These are phyloP conservation scores for Neospermospora avenae DNA, from an alignment of 2,329 filamentous ascomycete genomes.

Conservation along the genomic window DNA sequence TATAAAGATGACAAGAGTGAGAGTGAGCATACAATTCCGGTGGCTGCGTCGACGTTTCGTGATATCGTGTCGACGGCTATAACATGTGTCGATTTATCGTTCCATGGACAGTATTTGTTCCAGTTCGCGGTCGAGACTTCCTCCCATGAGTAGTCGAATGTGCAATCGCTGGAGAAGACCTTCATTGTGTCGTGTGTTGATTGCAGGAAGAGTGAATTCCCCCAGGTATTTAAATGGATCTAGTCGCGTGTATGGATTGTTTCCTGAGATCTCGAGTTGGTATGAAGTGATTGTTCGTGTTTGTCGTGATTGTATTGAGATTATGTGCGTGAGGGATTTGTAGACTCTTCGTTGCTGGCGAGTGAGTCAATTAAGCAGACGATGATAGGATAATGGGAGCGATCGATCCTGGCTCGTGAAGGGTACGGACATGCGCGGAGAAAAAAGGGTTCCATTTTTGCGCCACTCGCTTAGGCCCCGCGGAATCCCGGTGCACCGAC, in stretches of 20 bases:
- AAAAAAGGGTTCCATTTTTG: not conserved
- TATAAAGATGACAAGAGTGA: not conserved
- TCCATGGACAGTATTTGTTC: slow-evolving; percentile 99
- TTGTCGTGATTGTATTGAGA: not conserved
- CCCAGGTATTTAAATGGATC: slow-evolving; percentile 2
- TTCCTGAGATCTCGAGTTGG: not conserved
- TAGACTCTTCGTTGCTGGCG: not conserved
- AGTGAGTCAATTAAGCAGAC: not conserved
- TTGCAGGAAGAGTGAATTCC: slow-evolving; percentile 20
- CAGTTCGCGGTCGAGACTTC: slow-evolving; percentile 97
- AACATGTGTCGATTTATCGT: slow-evolving; percentile 96
- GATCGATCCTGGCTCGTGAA: not conserved
- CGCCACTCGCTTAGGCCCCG: not conserved
- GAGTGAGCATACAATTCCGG: slow-evolving; percentile 58
- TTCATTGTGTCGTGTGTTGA: slow-evolving; percentile 62
- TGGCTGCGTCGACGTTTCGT: slow-evolving; percentile 60
- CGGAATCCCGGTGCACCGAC: not conserved
- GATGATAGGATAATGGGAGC: not conserved
- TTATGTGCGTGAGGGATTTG: not conserved
- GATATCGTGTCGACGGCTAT: slow-evolving; percentile 91
- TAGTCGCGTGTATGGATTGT: slow-evolving; percentile 6
- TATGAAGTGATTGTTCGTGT: not conserved
- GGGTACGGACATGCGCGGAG: not conserved
- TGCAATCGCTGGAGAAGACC: slow-evolving; percentile 86
- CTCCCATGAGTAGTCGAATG: slow-evolving; percentile 98